Evolutionary conservation across 2,329 filamentous ascomycete species (phyloP).

Genomic region (Arthrobotrys conoides): DNA sequence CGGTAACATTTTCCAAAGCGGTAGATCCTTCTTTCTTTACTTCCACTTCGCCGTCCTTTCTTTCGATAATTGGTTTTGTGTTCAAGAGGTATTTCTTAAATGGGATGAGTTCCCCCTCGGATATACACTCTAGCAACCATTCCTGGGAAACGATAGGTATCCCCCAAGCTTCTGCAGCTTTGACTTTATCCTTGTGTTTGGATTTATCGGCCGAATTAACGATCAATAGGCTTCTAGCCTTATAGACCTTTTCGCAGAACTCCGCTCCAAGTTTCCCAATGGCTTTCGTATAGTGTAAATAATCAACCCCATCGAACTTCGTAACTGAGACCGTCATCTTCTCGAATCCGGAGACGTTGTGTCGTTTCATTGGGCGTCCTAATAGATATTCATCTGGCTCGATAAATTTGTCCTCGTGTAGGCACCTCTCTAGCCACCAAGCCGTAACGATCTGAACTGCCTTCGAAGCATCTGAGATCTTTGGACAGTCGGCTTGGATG

Average conservation of each 20-base stretch:
- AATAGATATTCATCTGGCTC: conserved; percentile 79
- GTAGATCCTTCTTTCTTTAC: conserved; percentile 34
- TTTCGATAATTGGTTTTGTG: conserved; percentile 26
- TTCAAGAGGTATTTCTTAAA: conserved; percentile 61
- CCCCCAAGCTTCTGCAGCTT: conserved; percentile 79
- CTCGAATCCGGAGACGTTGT: conserved; percentile 72
- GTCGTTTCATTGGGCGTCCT: conserved; percentile 79
- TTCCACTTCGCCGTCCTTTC: not conserved
- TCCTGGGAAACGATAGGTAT: conserved; percentile 84
- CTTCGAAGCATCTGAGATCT: conserved; percentile 63
- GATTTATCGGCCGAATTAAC: conserved; percentile 71
- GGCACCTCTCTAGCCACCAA: conserved; percentile 91
- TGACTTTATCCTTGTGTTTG: conserved; percentile 78
- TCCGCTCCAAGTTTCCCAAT: conserved; percentile 79
- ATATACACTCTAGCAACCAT: conserved; percentile 89
- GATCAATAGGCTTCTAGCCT: conserved; percentile 82
- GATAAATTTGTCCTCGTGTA: conserved; percentile 81
- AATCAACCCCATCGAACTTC: conserved; percentile 85
- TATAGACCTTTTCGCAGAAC: conserved; percentile 83
- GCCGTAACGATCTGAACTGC: conserved; percentile 78
- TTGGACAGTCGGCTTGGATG: conserved; percentile 60
- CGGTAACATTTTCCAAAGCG: conserved; percentile 42
- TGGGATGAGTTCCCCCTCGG: conserved; percentile 65
- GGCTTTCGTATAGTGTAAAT: conserved; percentile 85
- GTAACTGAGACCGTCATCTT: conserved; percentile 82